Evolutionary conservation across 75 land plant species (phyloP).

Genomic region (Cryptomeria japonica): DNA sequence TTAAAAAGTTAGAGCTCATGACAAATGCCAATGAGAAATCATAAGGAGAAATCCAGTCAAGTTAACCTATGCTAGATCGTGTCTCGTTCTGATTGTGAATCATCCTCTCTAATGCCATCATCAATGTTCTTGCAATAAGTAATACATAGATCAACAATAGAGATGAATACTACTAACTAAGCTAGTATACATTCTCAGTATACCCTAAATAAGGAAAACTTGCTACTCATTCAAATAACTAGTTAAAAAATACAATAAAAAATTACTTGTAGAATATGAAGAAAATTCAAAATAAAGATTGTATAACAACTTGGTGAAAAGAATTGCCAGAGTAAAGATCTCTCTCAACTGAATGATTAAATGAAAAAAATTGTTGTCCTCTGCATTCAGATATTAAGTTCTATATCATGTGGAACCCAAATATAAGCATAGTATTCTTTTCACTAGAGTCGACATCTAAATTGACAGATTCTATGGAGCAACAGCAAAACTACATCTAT

Average conservation of each 20-base stretch:
- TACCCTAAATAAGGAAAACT: neutral
- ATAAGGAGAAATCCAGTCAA: neutral
- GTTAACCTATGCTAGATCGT: neutral
- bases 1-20: neutral
- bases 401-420: neutral
- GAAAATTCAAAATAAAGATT: neutral
- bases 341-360: too few species aligned
- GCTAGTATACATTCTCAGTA: neutral
- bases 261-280: neutral
- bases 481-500: neutral
- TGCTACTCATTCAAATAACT: neutral
- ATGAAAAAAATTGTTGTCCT: neutral
- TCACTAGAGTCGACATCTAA: neutral
- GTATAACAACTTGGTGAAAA: neutral
- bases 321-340: too few species aligned
- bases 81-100: constrained; percentile 27
- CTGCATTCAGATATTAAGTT: neutral
- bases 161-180: neutral
- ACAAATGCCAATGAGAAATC: neutral
- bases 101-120: constrained; percentile 46
- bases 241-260: neutral
- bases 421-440: neutral
- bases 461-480: neutral
- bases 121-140: constrained; percentile 43
- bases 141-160: neutral